phyloP scores from a whole-genome alignment of 768 basidiomycete genomes.

The Mycena metata region DNA sequence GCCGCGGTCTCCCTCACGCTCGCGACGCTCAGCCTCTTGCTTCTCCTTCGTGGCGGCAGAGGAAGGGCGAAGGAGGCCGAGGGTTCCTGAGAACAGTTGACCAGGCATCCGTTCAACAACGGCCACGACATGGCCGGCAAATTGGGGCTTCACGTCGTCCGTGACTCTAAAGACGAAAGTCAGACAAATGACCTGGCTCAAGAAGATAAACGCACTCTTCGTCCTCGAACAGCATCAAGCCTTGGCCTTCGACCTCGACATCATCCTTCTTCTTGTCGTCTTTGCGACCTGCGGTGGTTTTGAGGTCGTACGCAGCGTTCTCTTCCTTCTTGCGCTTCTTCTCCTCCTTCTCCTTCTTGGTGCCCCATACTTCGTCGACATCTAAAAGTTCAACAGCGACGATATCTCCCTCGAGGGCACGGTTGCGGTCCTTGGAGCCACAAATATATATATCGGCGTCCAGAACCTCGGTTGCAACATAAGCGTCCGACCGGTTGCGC shows the following conservation, averaged over 20 bases:
- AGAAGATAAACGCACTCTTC: slow-evolving; percentile 76
- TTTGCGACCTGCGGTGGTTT: slow-evolving; percentile 80
- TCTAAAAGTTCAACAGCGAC: slow-evolving; percentile 98
- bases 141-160: slow-evolving; percentile 98
- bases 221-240: slow-evolving; percentile 95
- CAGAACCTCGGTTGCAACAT: slow-evolving; percentile 97
- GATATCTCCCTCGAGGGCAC: slow-evolving; percentile 98
- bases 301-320: slow-evolving; percentile 93
- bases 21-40: slow-evolving; percentile 96
- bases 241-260: slow-evolving; percentile 99
- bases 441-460: slow-evolving; percentile 99
- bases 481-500: slow-evolving; percentile 97
- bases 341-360: slow-evolving; percentile 99
- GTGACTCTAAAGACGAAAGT: slow-evolving; percentile 74
- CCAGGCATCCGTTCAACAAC: slow-evolving; percentile 99
- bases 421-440: slow-evolving; percentile 98
- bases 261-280: slow-evolving; percentile 99
- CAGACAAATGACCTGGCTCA: slow-evolving; percentile 24
- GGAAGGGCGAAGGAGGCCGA: slow-evolving; percentile 94
- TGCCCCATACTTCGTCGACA: slow-evolving; percentile 97
- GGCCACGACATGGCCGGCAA: slow-evolving; percentile 99
- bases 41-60: slow-evolving; percentile 99
- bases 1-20: slow-evolving; percentile 93
- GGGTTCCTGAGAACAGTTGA: slow-evolving; percentile 96
- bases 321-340: slow-evolving; percentile 99